Base-by-base conservation (phyloP, 176 grass and related monocot species). In the Aegilops longissima region DNA sequence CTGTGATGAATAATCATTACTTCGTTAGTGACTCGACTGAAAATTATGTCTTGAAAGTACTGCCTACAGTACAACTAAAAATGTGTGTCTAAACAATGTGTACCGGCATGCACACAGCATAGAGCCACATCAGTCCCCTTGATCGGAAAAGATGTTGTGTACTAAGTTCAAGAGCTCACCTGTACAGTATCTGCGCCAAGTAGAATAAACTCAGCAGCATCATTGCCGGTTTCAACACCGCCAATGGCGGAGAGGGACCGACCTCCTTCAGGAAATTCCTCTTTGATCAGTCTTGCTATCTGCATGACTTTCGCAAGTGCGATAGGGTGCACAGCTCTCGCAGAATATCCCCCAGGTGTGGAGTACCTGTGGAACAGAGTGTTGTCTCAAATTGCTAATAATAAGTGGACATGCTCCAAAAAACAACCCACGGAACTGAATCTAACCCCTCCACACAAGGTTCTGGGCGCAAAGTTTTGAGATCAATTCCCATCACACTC, bases 401-500 rank as follows among this genome's bases (percentile, higher is more conserved):
- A 51, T 72, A 70, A 70, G 47, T 12, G 31, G 70, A 34, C 34
- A 77, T 82, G 34, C 14, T 78, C 14, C 5, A 14, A 77, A 65
- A 66, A 77, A 77, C 10, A 82, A 78, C 5, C 80, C 20, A 66
- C 34, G 25, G 72, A 82, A 61, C 25, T 82, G 52, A 78, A 91
- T 88, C 87, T 88, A 82, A 99, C 97, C 94, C 97, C 78, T 96
- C 94, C 8, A 96, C 97, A n/a, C 89, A 93, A 79, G 97, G 94
- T 85, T 99, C 92, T 4, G 97, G 97, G 30, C 87, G 93, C 85
- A 96, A 78, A 51, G 94, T 99, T 76, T 94, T 92, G 62, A 96
- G 92, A 88, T 99, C 70, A 65, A 99, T 99, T 47, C 94, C 97
- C 97, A 99, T 99, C 27, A 99, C 92, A 68, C 94, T 99, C 97